A percentile compares a stretch with the other conserved stretches of the same genome.
phyloP scores from a whole-genome alignment of 345 rosid species.

The Reutealis trisperma region DNA sequence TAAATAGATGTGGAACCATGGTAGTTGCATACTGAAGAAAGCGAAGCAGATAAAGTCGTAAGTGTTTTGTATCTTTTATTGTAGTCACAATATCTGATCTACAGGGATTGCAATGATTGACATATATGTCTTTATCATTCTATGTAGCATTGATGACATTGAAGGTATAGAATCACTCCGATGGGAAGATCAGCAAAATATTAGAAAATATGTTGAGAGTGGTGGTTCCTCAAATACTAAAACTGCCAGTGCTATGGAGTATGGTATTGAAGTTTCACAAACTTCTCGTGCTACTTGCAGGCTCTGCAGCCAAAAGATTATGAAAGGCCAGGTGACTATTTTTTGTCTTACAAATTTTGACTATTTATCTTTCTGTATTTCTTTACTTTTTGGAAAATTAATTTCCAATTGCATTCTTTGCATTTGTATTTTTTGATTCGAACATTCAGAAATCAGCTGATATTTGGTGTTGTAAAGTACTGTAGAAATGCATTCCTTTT shows the following conservation, averaged over 20 bases:
- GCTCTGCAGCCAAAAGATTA: slow-evolving; percentile 66
- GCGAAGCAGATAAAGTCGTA: slow-evolving; percentile 77
- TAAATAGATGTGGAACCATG: slow-evolving; percentile 91
- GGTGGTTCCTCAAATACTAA: slow-evolving; percentile 32
- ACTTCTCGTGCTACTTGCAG: slow-evolving; percentile 84
- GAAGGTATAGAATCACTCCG: slow-evolving; percentile 86
- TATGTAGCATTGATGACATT: slow-evolving; percentile 76
- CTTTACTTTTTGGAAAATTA: neutral
- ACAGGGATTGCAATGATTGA: slow-evolving; percentile 4
- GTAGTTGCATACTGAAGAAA: slow-evolving; percentile 68
- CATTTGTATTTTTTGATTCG: neutral
- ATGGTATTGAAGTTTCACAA: slow-evolving; percentile 73
- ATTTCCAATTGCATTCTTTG: neutral
- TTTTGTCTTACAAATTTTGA: neutral
- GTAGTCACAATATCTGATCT: neutral
- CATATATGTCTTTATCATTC: slow-evolving; percentile 7
- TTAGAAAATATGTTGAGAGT: slow-evolving; percentile 61
- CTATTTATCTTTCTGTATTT: neutral
- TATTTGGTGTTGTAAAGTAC: neutral
- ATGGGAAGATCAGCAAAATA: slow-evolving; percentile 94
- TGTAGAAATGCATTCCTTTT: neutral
- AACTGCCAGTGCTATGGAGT: slow-evolving; percentile 37
- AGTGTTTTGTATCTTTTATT: slow-evolving; percentile 24
- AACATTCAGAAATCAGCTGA: neutral
- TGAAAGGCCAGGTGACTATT: slow-evolving; percentile 75